phyloP scores from a whole-genome alignment of 2,329 filamentous ascomycete species.

The Ophiostoma tasmaniense region DNA sequence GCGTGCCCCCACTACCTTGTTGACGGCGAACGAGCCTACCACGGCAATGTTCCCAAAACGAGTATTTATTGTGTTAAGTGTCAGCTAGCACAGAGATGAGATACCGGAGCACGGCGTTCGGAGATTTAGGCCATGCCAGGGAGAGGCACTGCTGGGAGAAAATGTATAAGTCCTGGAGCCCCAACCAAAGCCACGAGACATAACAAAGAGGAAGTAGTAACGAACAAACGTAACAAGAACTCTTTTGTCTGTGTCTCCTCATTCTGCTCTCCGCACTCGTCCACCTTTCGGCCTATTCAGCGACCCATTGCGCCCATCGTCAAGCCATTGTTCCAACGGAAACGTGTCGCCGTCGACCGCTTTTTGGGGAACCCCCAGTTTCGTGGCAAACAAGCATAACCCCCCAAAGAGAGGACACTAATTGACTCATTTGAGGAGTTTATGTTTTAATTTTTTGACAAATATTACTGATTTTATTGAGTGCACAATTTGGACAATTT shows the following conservation, averaged over 20 bases:
- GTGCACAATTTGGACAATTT: not conserved
- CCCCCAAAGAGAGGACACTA: not conserved
- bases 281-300: not conserved
- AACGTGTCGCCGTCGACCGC: constrained; percentile 1
- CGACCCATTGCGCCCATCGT: not conserved
- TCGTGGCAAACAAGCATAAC: not conserved
- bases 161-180: constrained; percentile 4
- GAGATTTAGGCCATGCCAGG: not conserved
- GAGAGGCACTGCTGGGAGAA: not conserved
- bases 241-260: not conserved
- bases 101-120: constrained; percentile 13
- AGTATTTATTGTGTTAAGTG: not conserved
- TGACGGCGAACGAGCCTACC: not conserved
- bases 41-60: constrained; percentile 3
- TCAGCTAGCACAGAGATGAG: not conserved
- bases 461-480: not conserved
- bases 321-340: not conserved
- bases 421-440: constrained; percentile 1
- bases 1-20: not conserved
- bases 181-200: not conserved
- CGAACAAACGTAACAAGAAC: not conserved
- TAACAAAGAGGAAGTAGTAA: not conserved
- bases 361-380: not conserved
- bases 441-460: not conserved
- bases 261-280: not conserved